phyloP scores from a whole-genome alignment of 495 filamentous ascomycete species.

The Hyaloscypha bicolor region DNA sequence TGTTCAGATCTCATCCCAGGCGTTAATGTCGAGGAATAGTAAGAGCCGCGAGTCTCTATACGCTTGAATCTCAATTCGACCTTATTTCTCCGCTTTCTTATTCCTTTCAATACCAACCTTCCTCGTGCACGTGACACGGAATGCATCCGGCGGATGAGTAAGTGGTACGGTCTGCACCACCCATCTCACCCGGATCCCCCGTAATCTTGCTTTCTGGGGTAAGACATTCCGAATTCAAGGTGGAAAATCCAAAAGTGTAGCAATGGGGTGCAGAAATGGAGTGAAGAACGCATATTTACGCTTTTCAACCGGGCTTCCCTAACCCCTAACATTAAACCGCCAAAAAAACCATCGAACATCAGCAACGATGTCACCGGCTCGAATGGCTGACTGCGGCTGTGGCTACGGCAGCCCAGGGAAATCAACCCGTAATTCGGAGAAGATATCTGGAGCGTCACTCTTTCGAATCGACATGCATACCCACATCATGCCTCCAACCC shows the following conservation, averaged over 20 bases:
- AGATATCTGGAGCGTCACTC: not conserved
- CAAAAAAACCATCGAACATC: not conserved
- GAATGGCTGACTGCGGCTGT: not conserved
- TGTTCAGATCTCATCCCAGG: too few relatives aligned
- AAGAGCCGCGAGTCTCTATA: too few relatives aligned
- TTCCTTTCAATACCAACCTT: too few relatives aligned
- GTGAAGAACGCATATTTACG: not conserved
- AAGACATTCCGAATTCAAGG: too few relatives aligned
- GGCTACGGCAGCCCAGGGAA: not conserved
- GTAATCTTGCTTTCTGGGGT: not conserved
- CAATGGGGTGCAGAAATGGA: not conserved
- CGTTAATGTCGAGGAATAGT: too few relatives aligned
- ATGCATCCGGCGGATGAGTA: not conserved
- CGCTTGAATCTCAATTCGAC: too few relatives aligned
- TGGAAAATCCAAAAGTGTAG: too few relatives aligned
- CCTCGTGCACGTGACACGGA: not conserved
- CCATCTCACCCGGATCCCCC: not conserved
- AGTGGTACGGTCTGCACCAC: not conserved
- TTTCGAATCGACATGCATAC: slow-evolving; percentile 20
- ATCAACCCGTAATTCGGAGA: not conserved
- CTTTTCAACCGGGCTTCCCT: not conserved
- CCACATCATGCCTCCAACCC: slow-evolving; percentile 11
- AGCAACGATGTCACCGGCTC: not conserved
- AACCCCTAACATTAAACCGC: not conserved
- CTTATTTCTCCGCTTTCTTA: too few relatives aligned